Conservation (phyloP, 2,329 filamentous ascomycete species). For the Metarhizium rileyi region DNA sequence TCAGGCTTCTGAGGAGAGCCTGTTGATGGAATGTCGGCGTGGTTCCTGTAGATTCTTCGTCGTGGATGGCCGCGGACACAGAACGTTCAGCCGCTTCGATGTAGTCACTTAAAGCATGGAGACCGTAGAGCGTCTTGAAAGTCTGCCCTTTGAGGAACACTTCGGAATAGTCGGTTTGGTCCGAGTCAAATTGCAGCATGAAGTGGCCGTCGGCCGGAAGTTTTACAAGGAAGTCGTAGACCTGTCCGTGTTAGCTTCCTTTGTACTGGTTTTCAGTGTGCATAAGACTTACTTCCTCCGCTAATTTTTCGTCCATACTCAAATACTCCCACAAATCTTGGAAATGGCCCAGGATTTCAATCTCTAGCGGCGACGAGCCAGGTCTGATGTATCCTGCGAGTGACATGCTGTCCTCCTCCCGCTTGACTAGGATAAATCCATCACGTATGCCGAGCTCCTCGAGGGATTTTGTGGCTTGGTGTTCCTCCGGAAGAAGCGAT, state of each 20-base stretch:
- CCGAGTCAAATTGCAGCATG: constrained; percentile 46
- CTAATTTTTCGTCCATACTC: constrained; percentile 59
- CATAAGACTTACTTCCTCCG: constrained; percentile 47
- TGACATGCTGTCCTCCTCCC: constrained; percentile 37
- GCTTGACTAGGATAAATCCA: constrained; percentile 57
- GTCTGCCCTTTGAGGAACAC: constrained; percentile 61
- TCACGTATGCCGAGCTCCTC: constrained; percentile 57
- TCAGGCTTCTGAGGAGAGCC: constrained; percentile 32
- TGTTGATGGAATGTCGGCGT: constrained; percentile 9
- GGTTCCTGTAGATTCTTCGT: background rate
- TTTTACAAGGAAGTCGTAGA: constrained; percentile 60
- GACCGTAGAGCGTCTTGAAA: constrained; percentile 64
- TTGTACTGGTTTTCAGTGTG: background rate
- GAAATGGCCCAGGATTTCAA: constrained; percentile 73
- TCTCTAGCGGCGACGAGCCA: constrained; percentile 56
- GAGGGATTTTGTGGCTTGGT: constrained; percentile 50
- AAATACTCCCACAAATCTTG: constrained; percentile 75
- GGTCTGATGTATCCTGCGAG: constrained; percentile 35
- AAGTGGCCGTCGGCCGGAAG: constrained; percentile 60
- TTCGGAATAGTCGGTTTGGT: constrained; percentile 41
- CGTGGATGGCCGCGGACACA: constrained; percentile 16
- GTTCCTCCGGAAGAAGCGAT: constrained; percentile 51
- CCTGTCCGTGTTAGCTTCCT: constrained; percentile 29
- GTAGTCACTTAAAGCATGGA: constrained; percentile 56
- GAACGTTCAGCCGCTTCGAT: constrained; percentile 35